Evolutionary conservation across 108 stramenopile species (phyloP).

Genomic region (Aurantiochytrium sp.): DNA sequence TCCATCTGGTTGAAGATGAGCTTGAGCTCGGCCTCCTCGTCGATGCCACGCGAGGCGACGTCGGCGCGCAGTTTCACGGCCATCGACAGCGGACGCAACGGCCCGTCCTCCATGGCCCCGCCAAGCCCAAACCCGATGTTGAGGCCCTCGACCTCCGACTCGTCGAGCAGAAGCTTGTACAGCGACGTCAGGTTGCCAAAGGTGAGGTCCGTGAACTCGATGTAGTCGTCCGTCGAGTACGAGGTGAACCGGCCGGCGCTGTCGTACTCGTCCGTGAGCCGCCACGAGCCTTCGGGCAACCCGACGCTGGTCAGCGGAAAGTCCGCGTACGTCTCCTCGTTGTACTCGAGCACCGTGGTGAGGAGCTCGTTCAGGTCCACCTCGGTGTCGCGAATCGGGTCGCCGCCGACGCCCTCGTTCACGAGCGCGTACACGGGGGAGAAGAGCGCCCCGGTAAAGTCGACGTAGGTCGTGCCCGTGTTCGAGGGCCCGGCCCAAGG

Average conservation of each 20-base stretch:
- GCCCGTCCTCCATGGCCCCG: neutral
- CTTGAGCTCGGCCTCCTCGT: neutral
- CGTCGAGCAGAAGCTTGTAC: neutral
- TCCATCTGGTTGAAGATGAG: neutral
- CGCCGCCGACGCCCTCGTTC: slow-evolving; percentile 2
- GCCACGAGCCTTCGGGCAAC: neutral
- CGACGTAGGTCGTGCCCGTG: neutral
- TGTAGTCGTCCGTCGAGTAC: neutral
- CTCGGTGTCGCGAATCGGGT: neutral
- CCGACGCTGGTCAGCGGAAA: neutral
- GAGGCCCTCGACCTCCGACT: neutral
- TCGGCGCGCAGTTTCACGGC: neutral
- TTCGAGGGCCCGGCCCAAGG: neutral
- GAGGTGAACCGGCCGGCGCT: neutral
- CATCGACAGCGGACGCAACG: neutral
- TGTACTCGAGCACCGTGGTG: neutral
- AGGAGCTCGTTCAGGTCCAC: slow-evolving; percentile 11
- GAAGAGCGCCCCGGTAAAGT: neutral
- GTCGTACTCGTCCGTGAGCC: neutral
- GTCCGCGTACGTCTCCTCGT: neutral
- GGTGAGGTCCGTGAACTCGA: neutral
- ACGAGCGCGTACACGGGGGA: neutral
- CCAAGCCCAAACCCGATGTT: neutral
- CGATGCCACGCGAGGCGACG: neutral
- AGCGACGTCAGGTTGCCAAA: neutral